These are phyloP conservation scores for Inga leiocalycina DNA, from an alignment of 306 rosid species.

Conservation along the genomic window DNA sequence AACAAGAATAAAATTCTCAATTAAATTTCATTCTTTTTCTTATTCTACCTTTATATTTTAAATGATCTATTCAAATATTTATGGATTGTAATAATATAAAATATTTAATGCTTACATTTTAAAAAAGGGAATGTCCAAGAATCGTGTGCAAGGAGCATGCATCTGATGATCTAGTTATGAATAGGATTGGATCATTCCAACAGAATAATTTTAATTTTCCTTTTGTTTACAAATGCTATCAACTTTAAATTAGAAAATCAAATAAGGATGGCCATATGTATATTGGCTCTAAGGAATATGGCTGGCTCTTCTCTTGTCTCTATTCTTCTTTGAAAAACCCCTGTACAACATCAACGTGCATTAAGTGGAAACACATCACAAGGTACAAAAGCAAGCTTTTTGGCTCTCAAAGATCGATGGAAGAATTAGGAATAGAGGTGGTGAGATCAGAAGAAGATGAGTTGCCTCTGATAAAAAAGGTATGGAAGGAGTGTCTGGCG, in stretches of 20 bases:
- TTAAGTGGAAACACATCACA: neutral
- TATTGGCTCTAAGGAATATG: too few species aligned
- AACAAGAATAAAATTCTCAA: too few species aligned
- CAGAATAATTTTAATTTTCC: neutral
- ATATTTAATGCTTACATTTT: too few species aligned
- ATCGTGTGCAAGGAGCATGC: neutral
- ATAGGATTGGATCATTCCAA: neutral
- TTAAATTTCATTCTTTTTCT: too few species aligned
- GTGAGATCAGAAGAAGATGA: slow-evolving; percentile 3
- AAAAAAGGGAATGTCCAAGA: neutral
- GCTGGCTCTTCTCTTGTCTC: too few species aligned
- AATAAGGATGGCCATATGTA: too few species aligned
- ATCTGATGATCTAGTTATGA: neutral
- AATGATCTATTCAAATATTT: too few species aligned
- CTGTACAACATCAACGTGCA: neutral
- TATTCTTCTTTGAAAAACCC: too few species aligned
- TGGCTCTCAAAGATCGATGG: slow-evolving; percentile 19
- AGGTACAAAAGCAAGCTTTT: neutral
- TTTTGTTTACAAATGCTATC: too few species aligned
- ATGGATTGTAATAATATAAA: too few species aligned
- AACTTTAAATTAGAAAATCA: too few species aligned
- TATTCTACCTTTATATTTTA: too few species aligned
- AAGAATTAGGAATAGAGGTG: slow-evolving; percentile 28
- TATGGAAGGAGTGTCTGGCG: slow-evolving; percentile 45
- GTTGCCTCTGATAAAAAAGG: slow-evolving; percentile 25